A percentile compares a stretch with the other conserved stretches of the same genome.
These are phyloP conservation scores for Candida palmyrensis DNA, from an alignment of 805 yeast genomes.

Conservation along the genomic window DNA sequence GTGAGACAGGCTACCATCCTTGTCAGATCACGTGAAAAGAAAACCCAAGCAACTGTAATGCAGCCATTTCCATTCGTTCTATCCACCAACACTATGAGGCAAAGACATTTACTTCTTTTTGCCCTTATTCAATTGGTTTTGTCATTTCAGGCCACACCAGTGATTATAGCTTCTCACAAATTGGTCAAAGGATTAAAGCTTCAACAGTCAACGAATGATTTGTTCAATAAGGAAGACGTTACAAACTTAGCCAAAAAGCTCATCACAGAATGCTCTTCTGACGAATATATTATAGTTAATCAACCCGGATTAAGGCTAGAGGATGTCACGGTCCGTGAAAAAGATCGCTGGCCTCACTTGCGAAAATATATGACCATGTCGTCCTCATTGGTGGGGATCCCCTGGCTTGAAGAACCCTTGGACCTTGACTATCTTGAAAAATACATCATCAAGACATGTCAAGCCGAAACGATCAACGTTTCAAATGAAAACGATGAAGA, in stretches of 20 bases:
- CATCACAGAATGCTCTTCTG: conserved; percentile 35
- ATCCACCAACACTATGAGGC: too few relatives aligned
- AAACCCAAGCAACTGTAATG: too few relatives aligned
- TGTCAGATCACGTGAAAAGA: too few relatives aligned
- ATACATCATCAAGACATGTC: conserved; percentile 45
- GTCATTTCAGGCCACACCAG: conserved; percentile 21
- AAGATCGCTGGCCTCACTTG: conserved; percentile 42
- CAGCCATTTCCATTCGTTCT: too few relatives aligned
- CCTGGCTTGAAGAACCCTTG: conserved; percentile 38
- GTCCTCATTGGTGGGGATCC: conserved; percentile 59
- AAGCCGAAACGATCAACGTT: conserved; percentile 39
- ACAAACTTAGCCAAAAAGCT: conserved; percentile 31
- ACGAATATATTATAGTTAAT: conserved; percentile 31
- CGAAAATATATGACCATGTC: conserved; percentile 48
- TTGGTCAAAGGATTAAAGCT: conserved; percentile 26
- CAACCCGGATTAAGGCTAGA: conserved; percentile 31
- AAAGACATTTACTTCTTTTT: too few relatives aligned
- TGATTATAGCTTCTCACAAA: conserved; percentile 35
- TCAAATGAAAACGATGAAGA: conserved; percentile 39
- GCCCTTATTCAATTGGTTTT: neutral
- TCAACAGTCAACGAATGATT: conserved; percentile 4
- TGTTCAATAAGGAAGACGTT: conserved; percentile 19
- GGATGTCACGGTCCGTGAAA: conserved; percentile 24
- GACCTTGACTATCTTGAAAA: conserved; percentile 41
- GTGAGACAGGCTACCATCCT: too few relatives aligned